phyloP scores from a whole-genome alignment of 192 early-diverging fungal genomes.

The Obelidium mucronatum region DNA sequence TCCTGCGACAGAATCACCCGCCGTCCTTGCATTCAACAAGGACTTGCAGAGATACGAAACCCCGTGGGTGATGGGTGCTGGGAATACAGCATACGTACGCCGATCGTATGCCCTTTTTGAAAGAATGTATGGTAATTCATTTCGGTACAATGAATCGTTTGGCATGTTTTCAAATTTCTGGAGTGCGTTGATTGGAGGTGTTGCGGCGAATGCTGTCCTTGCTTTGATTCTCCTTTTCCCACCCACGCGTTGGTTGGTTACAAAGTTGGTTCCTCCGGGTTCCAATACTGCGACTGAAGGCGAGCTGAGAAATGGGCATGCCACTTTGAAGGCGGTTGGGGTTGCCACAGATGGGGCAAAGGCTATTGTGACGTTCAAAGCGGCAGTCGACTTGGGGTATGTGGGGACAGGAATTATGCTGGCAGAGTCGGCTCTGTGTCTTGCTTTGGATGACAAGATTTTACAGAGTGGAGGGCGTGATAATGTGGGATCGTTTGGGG shows the following conservation, averaged over 20 bases:
- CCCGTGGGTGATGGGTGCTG: slow-evolving; percentile 67
- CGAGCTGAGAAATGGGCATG: slow-evolving; percentile 58
- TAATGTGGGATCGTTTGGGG: slow-evolving; percentile 43
- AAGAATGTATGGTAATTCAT: slow-evolving; percentile 61
- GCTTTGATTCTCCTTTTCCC: slow-evolving; percentile 49
- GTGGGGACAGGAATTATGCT: slow-evolving; percentile 80
- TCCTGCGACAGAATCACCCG: neutral
- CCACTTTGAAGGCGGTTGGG: slow-evolving; percentile 59
- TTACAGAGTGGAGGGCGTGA: slow-evolving; percentile 7
- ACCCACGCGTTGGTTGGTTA: slow-evolving; percentile 54
- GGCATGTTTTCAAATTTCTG: slow-evolving; percentile 49
- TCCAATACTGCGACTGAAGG: slow-evolving; percentile 69
- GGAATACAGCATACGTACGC: slow-evolving; percentile 71
- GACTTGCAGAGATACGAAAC: slow-evolving; percentile 69
- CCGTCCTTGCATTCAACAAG: slow-evolving; percentile 53
- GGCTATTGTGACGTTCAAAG: slow-evolving; percentile 57
- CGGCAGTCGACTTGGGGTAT: slow-evolving; percentile 81
- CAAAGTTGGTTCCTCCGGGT: slow-evolving; percentile 70
- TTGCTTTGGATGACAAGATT: slow-evolving; percentile 66
- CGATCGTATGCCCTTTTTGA: slow-evolving; percentile 65
- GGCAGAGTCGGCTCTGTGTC: slow-evolving; percentile 77
- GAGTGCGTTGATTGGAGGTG: slow-evolving; percentile 43
- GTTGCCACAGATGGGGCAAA: slow-evolving; percentile 52
- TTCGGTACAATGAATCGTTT: slow-evolving; percentile 73
- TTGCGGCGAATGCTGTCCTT: neutral